Base-by-base conservation (phyloP, 129 eudicot genomes). In the Scalesia atractyloides region DNA sequence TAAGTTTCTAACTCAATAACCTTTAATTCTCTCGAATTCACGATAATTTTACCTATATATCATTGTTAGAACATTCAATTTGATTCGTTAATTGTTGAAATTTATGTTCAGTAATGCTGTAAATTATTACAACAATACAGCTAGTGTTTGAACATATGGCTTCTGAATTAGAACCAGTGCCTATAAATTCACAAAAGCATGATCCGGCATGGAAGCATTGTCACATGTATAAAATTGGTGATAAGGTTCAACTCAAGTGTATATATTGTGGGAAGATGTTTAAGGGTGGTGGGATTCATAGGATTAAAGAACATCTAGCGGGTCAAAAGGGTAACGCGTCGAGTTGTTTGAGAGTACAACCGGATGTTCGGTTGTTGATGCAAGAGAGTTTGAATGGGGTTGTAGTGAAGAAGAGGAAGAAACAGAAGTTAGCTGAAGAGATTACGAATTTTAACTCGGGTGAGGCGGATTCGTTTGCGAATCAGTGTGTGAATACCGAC, bases 161-260 rank as follows among this genome's bases (percentile, higher is more conserved):
- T 41, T 88, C 89, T 51, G 68, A 76, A 72, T 84, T 93, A 77
- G 96, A 90, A 78, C 91, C 81, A 37, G 93, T 88, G 34, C 81
- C 91, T 13, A 86, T 87, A 56, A 94, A 81, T 61, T 75, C 97
- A 43, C 92, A 90, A 78, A 94, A 94, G 76, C 96, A 87, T 77
- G 98, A 94, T 48, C 93, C 96, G 17, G 98, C 98, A 24, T 94
- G 98, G 98, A 90, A 90, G 79, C 98, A 94, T 68, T 84, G 89
- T 59, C 82, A 94, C 60, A 90, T 90, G 97, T 88, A 72, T 17
- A 94, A 86, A 76, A 84, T 62, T 81, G 96, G 93, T 16, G 97
- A 84, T 34, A 88, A 78, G 84, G 89, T 88, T 46, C 91, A 90
- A 46, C 87, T 94, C 6, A 94, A 90, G 82, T 94, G 99, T 84